Base-by-base conservation (phyloP, 805 yeast genomes). In the Schizosaccharomyces cryophilus region DNA sequence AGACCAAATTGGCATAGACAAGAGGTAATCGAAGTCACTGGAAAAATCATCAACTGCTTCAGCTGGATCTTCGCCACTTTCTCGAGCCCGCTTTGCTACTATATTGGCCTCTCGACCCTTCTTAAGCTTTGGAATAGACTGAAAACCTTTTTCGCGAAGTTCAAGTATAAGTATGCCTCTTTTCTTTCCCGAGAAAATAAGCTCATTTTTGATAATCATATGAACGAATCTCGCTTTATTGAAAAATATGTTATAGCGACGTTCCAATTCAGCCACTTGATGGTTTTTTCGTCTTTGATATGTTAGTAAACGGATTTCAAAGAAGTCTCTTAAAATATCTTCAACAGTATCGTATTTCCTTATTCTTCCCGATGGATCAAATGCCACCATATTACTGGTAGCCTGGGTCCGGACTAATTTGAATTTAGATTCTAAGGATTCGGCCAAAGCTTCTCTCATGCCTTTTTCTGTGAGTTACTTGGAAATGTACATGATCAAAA, bases 1-100 rank as follows among this genome's bases (percentile, higher is more conserved):
- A 47, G 96, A 84, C 93, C 96, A 87, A 65, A 93, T 82, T 42
- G 88, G 80, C 95, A 93, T 85, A 11, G 93, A 94, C 61, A 93
- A 75, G 64, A 93, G 75, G 66, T 93, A 93, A 67, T 93, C 96
- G 71, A 81, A 90, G 5, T 83, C 76, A 9, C 87, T 79, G 61
- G 77, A 80, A 47, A 62, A 66, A 11, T 48, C 63, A 4, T 61
- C 68, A 0, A 61, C 67, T 7, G 66, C 73, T 5, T 65, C 73
- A 6, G 68, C 74, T 2, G 66, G 67, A 15, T 72, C 78, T 40
- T 74, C 79, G 13, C 71, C 76, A 2, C 68, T 71, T 21, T 67
- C 71, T 38, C 70, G 73, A 58, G 72, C 77, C 54, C 75, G 80
- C 3, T 58, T 63, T 19, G 51, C 48, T 31, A 38, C 38, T 59